phyloP scores from a whole-genome alignment of 805 yeast genomes.

The Candida wancherniae region DNA sequence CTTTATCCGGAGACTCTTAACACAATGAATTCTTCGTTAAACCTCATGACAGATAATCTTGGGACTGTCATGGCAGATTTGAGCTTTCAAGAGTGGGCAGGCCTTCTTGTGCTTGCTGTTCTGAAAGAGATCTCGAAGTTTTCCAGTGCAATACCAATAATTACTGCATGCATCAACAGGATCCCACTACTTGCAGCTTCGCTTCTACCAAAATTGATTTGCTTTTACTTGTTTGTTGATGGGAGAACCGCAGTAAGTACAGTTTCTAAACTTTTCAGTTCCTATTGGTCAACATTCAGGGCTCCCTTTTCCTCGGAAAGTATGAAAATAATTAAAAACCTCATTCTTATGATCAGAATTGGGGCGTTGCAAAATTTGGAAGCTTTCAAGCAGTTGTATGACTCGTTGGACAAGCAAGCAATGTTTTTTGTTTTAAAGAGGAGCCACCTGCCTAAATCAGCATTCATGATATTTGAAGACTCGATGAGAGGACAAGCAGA shows the following conservation, averaged over 20 bases:
- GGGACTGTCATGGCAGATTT: conserved; percentile 9
- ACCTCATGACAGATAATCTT: conserved; percentile 12
- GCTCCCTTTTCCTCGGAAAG: conserved; percentile 3
- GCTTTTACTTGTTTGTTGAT: conserved; percentile 18
- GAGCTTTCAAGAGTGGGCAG: conserved; percentile 3
- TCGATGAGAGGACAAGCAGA: conserved; percentile 6
- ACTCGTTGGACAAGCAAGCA: conserved; percentile 22
- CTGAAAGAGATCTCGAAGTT: conserved; percentile 1
- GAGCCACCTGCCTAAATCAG: conserved; percentile 34
- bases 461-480: conserved; percentile 49
- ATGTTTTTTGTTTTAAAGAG: conserved; percentile 30
- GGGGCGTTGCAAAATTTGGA: conserved; percentile 30
- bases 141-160: conserved; percentile 1
- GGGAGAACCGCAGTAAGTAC: conserved; percentile 7
- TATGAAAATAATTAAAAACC: conserved; percentile 18
- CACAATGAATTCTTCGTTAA: too few species aligned
- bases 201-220: conserved; percentile 24
- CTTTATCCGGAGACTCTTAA: too few species aligned
- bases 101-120: conserved; percentile 4
- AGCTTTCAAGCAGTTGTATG: conserved; percentile 25
- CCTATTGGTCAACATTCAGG: conserved; percentile 3
- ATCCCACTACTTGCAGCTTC: conserved; percentile 21
- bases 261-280: conserved; percentile 1
- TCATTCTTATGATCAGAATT: conserved; percentile 33
- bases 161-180: conserved; percentile 25